A percentile compares a stretch with the other conserved stretches of the same genome.
phyloP scores from a whole-genome alignment of 495 filamentous ascomycete species.

The Xylaria palmicola region DNA sequence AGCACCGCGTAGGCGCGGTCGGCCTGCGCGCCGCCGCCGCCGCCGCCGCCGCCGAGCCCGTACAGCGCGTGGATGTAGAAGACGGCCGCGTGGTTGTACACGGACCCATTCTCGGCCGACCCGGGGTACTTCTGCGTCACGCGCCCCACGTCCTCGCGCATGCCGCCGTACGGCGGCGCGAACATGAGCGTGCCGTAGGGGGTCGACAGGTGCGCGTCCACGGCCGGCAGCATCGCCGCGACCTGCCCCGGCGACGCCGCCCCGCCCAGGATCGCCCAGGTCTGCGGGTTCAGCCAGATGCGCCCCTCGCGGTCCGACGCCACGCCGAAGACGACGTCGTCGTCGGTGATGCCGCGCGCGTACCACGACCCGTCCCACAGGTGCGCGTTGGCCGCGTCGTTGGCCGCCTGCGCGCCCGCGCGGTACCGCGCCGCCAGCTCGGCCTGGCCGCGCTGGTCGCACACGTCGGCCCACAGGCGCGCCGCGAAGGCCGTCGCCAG shows the following conservation, averaged over 20 bases:
- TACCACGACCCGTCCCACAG: conserved; percentile 59
- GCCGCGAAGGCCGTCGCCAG: conserved; percentile 52
- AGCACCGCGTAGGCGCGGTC: conserved; percentile 51
- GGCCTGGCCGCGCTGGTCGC: conserved; percentile 42
- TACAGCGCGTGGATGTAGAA: conserved; percentile 56
- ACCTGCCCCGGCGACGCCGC: conserved; percentile 46
- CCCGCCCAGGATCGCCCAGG: conserved; percentile 54
- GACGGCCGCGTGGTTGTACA: conserved; percentile 56
- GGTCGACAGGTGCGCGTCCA: conserved; percentile 51
- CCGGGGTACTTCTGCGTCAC: conserved; percentile 58
- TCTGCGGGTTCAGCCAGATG: conserved; percentile 59
- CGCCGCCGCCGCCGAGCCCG: conserved; percentile 43
- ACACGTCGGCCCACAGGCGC: conserved; percentile 51
- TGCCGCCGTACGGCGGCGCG: conserved; percentile 49
- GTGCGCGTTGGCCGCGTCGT: conserved; percentile 49
- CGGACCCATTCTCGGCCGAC: conserved; percentile 55
- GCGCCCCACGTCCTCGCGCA: conserved; percentile 59
- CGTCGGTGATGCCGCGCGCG: conserved; percentile 57
- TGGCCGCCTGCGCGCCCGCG: conserved; percentile 45
- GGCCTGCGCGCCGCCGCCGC: conserved; percentile 43
- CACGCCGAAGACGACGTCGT: conserved; percentile 50
- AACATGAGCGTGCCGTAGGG: conserved; percentile 57
- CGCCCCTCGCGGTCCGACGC: conserved; percentile 51
- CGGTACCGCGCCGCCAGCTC: conserved; percentile 44
- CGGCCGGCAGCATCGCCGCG: conserved; percentile 43